Evolutionary conservation across 768 basidiomycete species (phyloP), one percentile per base, ranked within the genome.

Genomic region (Mycena pura): DNA sequence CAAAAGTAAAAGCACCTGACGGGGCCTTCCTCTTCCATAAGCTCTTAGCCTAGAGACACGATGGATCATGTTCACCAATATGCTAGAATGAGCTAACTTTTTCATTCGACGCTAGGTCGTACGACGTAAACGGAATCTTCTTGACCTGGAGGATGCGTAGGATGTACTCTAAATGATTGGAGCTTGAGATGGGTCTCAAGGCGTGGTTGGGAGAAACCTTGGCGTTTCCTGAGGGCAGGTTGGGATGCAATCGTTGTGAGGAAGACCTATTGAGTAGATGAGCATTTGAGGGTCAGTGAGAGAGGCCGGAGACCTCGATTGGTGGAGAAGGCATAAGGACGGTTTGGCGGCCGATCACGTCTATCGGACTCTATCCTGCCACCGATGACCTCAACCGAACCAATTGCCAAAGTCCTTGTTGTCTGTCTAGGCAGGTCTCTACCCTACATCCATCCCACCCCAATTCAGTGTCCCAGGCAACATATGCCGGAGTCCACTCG

Each of bases 401-500:
- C 69, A 22, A 68, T 74, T 31, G 66, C 85, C 64, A 83, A 85
- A 52, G 90, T 89, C 28, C 84, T 94, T 47, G 74, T 93, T 61
- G 91, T 93, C 34, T 94, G 92, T 65, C 75, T 93, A 57, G 84
- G 84, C 75, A 76, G 41, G 44, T 40, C 29, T 19, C 34, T 36
- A 31, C 3, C 28, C 28, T 45, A 15, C 21, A 38, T 7, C 25
- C 14, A n/a, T 5, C 9, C 13, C 47, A 9, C 52, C 32, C 52
- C 63, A 8, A 6, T 22, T 50, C 28, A 41, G 28, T 5, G 17
- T 11, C 38, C 7, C 43, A 82, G 91, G 91, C 13, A 93, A 93
- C 71, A 93, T 93, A 59, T 93, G 93, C 71, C 88, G 95, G 31
- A 94, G 92, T 22, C 94, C 95, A 0, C 93, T 96, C 87, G 95